These are phyloP conservation scores for Cadophora sp. DNA, from an alignment of 2,329 filamentous ascomycete genomes.

Conservation along the genomic window DNA sequence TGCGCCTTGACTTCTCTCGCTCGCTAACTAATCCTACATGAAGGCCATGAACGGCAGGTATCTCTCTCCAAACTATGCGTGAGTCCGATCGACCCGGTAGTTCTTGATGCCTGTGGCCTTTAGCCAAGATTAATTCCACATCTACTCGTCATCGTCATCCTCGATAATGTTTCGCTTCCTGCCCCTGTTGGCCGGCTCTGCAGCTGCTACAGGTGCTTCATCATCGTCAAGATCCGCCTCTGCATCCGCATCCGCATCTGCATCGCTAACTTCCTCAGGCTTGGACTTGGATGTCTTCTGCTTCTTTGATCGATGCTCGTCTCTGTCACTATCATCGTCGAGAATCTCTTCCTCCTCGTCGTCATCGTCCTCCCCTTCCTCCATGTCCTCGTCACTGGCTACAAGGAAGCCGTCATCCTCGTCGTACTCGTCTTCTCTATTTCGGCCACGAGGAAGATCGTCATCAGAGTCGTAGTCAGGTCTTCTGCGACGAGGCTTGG, in stretches of 20 bases:
- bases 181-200: conserved; percentile 48
- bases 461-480: conserved; percentile 81
- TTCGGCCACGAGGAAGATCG: conserved; percentile 63
- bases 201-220: conserved; percentile 47
- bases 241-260: conserved; percentile 56
- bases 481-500: conserved; percentile 60
- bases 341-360: conserved; percentile 49
- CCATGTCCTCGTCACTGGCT: conserved; percentile 73
- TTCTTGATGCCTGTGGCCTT: background rate
- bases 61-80: background rate
- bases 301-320: conserved; percentile 44
- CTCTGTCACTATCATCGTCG: conserved; percentile 54
- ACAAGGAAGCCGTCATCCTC: conserved; percentile 82
- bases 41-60: background rate
- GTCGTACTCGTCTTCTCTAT: conserved; percentile 77
- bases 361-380: conserved; percentile 66
- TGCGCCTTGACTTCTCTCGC: background rate
- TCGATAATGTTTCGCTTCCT: conserved; percentile 64
- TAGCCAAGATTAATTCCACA: background rate
- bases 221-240: conserved; percentile 62
- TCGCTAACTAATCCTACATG: conserved; percentile 13
- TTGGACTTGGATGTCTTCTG: conserved; percentile 41
- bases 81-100: background rate
- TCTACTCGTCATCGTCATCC: conserved; percentile 61
- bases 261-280: conserved; percentile 52